Evolutionary conservation across 495 filamentous ascomycete species (phyloP), one percentile per base, ranked within the genome.

Genomic region (Hyaloscypha variabilis): DNA sequence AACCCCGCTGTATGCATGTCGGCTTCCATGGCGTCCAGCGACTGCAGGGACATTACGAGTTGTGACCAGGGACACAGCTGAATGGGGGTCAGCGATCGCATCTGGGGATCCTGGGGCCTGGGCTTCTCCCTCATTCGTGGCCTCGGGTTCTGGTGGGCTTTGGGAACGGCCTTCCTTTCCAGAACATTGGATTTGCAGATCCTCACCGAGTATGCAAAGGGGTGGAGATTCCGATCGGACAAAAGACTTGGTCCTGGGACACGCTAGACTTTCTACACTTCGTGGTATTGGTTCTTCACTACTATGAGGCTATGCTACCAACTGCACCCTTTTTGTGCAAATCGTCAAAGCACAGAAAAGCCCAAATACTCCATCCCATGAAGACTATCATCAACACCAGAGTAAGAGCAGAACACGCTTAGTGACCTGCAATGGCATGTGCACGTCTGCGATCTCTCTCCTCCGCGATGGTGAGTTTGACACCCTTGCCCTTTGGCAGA

Each of bases 401-500:
- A 68, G 65, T 51, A 64, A 66, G 51, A n/a, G n/a, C n/a, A 62
- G 54, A 63, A 63, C 50, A 65, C 62, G 60, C 65, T 58, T 66
- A 72, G 24, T 64, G 58, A 72, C 81, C 79, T 71, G 91, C 88
- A 74, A 92, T 77, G 69, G 89, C 81, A 69, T 87, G 79, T 64
- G 94, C 93, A 76, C 95, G 91, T 75, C 91, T 88, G 78, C 93
- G 92, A 83, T 97, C 94, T 81, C 94, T 87, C 91, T 97, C 94
- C 87, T 98, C 94, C 69, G 94, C 92, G 77, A 97, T 98, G 76
- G 91, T 88, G 76, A 97, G 90, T 91, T 99, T 98, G 85, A 99
- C 95, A 88, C 95, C 96, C 88, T 96, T 96, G 85, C 95, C 95
- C 92, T 98, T 98, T 78, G 95, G 96, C 72, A 98, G 87, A 76